A percentile compares a stretch with the other conserved stretches of the same genome.
phyloP scores from a whole-genome alignment of 2,329 filamentous ascomycete species.

The Penicillium paneum region DNA sequence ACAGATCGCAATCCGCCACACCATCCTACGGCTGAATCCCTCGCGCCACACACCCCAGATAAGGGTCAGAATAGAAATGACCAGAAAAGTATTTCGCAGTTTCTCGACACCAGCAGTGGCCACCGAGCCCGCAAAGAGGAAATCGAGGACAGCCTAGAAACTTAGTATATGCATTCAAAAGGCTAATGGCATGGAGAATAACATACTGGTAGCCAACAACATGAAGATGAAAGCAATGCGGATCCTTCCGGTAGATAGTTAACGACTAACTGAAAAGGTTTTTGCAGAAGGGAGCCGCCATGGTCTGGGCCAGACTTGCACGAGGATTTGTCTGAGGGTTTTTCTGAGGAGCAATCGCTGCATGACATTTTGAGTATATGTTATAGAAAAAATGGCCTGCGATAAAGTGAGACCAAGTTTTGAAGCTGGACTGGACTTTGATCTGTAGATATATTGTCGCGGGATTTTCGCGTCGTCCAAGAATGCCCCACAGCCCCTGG shows the following conservation, averaged over 20 bases:
- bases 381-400: background rate
- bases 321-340: background rate
- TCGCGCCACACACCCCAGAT: conserved; percentile 10
- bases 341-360: background rate
- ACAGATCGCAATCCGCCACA: conserved; percentile 15
- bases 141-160: conserved; percentile 14
- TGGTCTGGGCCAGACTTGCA: background rate
- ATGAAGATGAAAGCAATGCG: conserved; percentile 14
- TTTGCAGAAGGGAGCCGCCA: background rate
- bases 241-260: conserved; percentile 16
- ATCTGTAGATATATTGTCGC: background rate
- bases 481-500: background rate
- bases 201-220: conserved; percentile 17
- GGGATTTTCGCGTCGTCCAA: background rate
- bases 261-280: background rate
- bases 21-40: conserved; percentile 14
- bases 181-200: background rate
- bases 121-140: conserved; percentile 18
- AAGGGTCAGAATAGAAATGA: conserved; percentile 14
- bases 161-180: background rate
- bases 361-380: background rate
- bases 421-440: background rate
- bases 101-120: conserved; percentile 13
- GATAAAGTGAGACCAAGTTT: no score
- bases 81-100: conserved; percentile 13